Evolutionary conservation across 2,329 filamentous ascomycete species (phyloP).

Genomic region (Fusarium coicis): DNA sequence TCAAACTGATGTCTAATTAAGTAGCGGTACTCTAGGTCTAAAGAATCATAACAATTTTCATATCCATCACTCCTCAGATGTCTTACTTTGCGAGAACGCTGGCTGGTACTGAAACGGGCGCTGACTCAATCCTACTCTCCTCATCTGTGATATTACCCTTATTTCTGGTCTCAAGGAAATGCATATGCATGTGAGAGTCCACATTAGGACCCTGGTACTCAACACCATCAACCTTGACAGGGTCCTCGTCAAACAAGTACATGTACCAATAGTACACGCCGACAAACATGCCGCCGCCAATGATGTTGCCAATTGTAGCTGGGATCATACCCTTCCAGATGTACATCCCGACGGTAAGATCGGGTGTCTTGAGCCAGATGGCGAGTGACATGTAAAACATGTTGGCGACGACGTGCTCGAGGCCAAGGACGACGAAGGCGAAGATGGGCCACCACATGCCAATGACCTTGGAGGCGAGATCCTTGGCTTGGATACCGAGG

Average conservation of each 20-base stretch:
- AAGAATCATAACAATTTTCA: not conserved
- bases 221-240: slow-evolving; percentile 22
- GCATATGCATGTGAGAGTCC: slow-evolving; percentile 11
- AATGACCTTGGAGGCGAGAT: slow-evolving; percentile 63
- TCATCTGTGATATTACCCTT: slow-evolving; percentile 25
- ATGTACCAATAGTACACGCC: slow-evolving; percentile 51
- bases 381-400: slow-evolving; percentile 65
- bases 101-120: slow-evolving; percentile 6
- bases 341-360: slow-evolving; percentile 60
- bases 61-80: accelerated
- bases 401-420: slow-evolving; percentile 68
- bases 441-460: slow-evolving; percentile 68
- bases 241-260: slow-evolving; percentile 28
- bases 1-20: not conserved
- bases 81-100: not conserved
- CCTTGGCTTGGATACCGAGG: slow-evolving; percentile 59
- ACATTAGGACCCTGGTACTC: slow-evolving; percentile 16
- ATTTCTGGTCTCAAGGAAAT: slow-evolving; percentile 6
- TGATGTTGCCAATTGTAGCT: slow-evolving; percentile 61
- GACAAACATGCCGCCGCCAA: slow-evolving; percentile 64
- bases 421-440: slow-evolving; percentile 62
- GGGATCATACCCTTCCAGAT: slow-evolving; percentile 69
- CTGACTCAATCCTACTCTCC: slow-evolving; percentile 28
- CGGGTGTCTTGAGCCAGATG: slow-evolving; percentile 59
- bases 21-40: not conserved